Evolutionary conservation across 352 stramenopile species (phyloP).

Genomic region (Phytophthora ohioensis): DNA sequence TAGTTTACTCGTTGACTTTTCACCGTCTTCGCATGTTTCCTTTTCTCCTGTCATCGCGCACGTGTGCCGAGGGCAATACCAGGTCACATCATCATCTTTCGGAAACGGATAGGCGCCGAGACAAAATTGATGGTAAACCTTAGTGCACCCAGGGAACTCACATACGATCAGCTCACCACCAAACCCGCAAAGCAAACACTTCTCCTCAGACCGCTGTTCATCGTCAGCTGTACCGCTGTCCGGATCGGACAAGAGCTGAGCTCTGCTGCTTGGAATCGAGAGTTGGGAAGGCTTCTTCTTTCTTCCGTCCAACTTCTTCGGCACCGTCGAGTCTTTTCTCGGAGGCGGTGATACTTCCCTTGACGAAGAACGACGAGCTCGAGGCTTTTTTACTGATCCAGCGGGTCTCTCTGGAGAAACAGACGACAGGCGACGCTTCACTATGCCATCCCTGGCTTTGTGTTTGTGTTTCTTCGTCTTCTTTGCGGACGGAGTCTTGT

Average conservation of each 20-base stretch:
- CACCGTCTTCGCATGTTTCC: constrained; percentile 57
- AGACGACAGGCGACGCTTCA: constrained; percentile 68
- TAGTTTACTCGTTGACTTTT: constrained; percentile 43
- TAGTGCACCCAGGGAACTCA: constrained; percentile 82
- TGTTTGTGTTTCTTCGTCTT: constrained; percentile 70
- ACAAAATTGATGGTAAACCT: constrained; percentile 91
- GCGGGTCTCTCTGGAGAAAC: constrained; percentile 49
- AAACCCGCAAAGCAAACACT: constrained; percentile 83
- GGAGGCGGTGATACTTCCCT: constrained; percentile 50
- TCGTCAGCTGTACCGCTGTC: constrained; percentile 50
- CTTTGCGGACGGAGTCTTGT: constrained; percentile 36
- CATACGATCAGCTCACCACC: constrained; percentile 86
- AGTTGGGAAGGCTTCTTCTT: constrained; percentile 57
- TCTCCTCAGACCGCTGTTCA: constrained; percentile 75
- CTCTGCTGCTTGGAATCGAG: constrained; percentile 46
- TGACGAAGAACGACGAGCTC: constrained; percentile 50
- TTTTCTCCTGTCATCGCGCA: constrained; percentile 71
- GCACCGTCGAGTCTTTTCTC: constrained; percentile 42
- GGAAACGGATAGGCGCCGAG: constrained; percentile 81
- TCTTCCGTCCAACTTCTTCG: constrained; percentile 42
- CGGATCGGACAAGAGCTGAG: constrained; percentile 38
- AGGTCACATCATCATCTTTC: constrained; percentile 82
- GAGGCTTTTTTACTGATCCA: constrained; percentile 55
- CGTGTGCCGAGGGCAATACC: constrained; percentile 83
- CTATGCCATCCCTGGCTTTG: constrained; percentile 55